These are phyloP conservation scores for Fusarium solani-melongenae DNA, from an alignment of 2,329 filamentous ascomycete genomes.

Conservation along the genomic window DNA sequence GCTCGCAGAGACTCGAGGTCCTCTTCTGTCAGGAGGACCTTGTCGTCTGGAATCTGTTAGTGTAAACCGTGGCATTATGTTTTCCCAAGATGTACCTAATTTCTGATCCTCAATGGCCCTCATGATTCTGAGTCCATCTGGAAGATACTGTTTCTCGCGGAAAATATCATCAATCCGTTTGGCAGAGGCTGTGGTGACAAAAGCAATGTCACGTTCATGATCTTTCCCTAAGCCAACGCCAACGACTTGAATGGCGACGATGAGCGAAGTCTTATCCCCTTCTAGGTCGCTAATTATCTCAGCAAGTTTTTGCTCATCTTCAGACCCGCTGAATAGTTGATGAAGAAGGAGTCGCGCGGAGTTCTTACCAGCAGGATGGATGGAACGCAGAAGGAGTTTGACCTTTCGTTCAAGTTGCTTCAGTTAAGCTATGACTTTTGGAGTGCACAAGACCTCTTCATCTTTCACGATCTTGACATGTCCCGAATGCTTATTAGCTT, in stretches of 20 bases:
- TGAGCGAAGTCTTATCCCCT: background rate
- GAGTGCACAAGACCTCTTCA: background rate
- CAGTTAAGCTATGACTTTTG: background rate
- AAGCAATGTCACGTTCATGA: background rate
- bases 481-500: background rate
- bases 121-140: background rate
- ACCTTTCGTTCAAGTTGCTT: background rate
- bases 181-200: background rate
- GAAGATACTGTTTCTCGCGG: too few species aligned
- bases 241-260: background rate
- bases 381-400: background rate
- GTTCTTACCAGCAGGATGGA: background rate
- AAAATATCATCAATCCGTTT: background rate
- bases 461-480: background rate
- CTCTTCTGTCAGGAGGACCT: background rate
- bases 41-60: background rate
- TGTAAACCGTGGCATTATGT: background rate
- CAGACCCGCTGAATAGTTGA: background rate
- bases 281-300: background rate
- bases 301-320: background rate
- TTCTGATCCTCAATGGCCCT: background rate
- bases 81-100: background rate
- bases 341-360: background rate
- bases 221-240: background rate
- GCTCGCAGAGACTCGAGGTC: background rate